Percentiles rank a stretch among this genome's conserved stretches.
Evolutionary conservation across 768 basidiomycete genomes (phyloP).

Genomic region (Tylopilus vinaceipallidus): DNA sequence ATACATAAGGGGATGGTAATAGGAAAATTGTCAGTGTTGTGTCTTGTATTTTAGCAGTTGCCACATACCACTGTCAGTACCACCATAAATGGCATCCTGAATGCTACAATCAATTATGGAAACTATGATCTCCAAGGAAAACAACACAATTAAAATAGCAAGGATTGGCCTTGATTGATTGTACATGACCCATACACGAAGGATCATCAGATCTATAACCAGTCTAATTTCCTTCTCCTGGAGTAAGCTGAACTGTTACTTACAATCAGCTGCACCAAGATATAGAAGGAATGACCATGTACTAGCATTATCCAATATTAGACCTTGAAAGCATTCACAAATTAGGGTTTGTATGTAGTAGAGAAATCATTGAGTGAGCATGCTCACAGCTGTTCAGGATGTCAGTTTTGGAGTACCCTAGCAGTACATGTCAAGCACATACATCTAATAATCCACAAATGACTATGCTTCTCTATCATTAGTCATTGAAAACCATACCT

Average conservation of each 20-base stretch:
- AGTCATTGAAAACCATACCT: too few relatives aligned
- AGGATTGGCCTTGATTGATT: background rate
- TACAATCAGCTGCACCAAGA: conserved; percentile 1
- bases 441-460: too few relatives aligned
- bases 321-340: background rate
- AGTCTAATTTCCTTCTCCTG: background rate
- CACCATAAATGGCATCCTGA: too few relatives aligned
- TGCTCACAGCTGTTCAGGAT: too few relatives aligned
- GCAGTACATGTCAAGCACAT: too few relatives aligned
- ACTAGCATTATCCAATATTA: too few relatives aligned
- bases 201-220: background rate
- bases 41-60: background rate
- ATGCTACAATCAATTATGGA: background rate
- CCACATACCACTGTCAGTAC: background rate
- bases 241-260: background rate
- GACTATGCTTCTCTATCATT: too few relatives aligned
- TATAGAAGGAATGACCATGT: background rate
- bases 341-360: too few relatives aligned
- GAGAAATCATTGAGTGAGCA: background rate
- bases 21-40: background rate
- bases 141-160: background rate
- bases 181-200: conserved; percentile 2
- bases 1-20: too few relatives aligned
- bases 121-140: background rate
- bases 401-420: too few relatives aligned